Percentiles rank a stretch among this genome's conserved stretches.
phyloP scores from a whole-genome alignment of 768 basidiomycete genomes.

The Ephemerocybe angulata region DNA sequence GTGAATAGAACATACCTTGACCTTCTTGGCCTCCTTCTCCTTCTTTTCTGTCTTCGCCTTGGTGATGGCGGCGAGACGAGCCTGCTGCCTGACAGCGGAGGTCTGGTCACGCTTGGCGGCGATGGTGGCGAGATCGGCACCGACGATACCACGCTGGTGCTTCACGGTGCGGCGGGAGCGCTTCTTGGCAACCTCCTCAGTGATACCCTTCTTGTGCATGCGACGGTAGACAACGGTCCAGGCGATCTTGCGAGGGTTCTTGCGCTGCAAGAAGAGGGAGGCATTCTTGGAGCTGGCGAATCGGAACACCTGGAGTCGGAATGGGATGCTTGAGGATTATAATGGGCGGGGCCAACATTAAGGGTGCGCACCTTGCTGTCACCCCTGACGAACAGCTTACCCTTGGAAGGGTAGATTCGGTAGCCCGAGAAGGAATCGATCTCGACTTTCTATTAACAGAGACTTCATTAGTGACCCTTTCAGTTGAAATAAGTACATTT shows the following conservation, averaged over 20 bases:
- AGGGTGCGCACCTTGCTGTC: constrained; percentile 94
- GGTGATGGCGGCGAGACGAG: constrained; percentile 79
- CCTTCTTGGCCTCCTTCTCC: constrained; percentile 91
- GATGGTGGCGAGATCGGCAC: constrained; percentile 90
- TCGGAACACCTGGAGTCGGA: constrained; percentile 75
- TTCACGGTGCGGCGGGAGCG: constrained; percentile 95
- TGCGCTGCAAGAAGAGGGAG: constrained; percentile 97
- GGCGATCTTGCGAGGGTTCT: constrained; percentile 99
- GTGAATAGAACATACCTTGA: constrained; percentile 50
- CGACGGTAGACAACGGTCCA: constrained; percentile 94
- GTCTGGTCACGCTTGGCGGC: constrained; percentile 92
- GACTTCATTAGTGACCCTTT: constrained; percentile 15
- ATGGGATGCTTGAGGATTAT: no score
- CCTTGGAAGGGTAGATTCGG: constrained; percentile 98
- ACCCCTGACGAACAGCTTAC: constrained; percentile 91
- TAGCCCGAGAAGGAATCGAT: constrained; percentile 97
- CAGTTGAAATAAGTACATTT: background rate
- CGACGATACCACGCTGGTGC: constrained; percentile 96
- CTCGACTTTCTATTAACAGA: constrained; percentile 81
- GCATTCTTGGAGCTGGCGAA: constrained; percentile 90
- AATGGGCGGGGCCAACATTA: no score
- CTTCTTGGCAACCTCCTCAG: constrained; percentile 99
- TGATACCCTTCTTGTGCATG: constrained; percentile 99
- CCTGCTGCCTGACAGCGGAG: constrained; percentile 74
- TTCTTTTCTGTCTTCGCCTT: constrained; percentile 98